phyloP scores from a whole-genome alignment of 495 filamentous ascomycete species.

The Lepraria neglecta region DNA sequence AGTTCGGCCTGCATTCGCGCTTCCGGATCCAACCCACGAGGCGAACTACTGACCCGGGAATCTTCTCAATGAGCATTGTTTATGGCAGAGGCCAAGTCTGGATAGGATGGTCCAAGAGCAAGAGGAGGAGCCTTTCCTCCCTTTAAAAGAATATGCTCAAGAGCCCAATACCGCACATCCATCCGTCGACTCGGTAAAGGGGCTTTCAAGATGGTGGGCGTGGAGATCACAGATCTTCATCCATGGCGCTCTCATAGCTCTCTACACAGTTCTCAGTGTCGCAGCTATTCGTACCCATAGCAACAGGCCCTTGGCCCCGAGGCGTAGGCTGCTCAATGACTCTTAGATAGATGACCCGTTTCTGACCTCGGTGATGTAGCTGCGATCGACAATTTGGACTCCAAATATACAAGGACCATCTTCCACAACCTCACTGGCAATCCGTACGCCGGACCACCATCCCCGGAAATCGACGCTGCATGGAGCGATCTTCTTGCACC shows the following conservation, averaged over 20 bases:
- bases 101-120: background rate
- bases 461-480: conserved; percentile 25
- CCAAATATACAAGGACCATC: conserved; percentile 3
- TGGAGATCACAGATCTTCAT: background rate
- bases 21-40: too few relatives aligned
- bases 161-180: background rate
- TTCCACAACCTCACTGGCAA: conserved; percentile 15
- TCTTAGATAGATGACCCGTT: background rate
- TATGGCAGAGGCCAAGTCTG: too few relatives aligned
- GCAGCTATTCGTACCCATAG: background rate
- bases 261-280: conserved; percentile 7
- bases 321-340: background rate
- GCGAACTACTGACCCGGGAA: too few relatives aligned
- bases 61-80: too few relatives aligned
- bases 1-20: too few relatives aligned
- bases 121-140: background rate
- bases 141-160: background rate
- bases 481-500: conserved; percentile 32
- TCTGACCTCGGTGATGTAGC: conserved; percentile 2
- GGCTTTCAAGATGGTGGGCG: background rate
- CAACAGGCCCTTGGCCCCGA: background rate
- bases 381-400: conserved; percentile 5
- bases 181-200: background rate
- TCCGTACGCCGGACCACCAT: conserved; percentile 23
- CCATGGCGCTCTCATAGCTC: background rate